Conservation (phyloP, 306 rosid genomes). For the Geum urbanum region DNA sequence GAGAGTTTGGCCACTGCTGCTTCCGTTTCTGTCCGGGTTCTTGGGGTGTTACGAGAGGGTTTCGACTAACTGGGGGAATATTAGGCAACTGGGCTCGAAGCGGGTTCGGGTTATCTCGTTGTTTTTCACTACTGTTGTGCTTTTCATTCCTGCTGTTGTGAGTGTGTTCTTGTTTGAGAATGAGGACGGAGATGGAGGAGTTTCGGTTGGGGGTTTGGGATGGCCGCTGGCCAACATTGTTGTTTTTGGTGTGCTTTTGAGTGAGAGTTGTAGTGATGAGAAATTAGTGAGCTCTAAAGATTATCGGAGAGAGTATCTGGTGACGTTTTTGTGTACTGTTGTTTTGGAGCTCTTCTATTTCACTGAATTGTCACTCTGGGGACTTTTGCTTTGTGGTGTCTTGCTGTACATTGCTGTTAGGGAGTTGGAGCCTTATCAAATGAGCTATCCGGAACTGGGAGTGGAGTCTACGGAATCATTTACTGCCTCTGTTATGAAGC, state of each 20-base stretch:
- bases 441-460: slow-evolving; percentile 39
- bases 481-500: slow-evolving; percentile 55
- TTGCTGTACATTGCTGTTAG: slow-evolving; percentile 69
- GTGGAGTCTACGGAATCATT: slow-evolving; percentile 46
- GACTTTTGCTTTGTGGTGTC: slow-evolving; percentile 69
- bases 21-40: slow-evolving; percentile 76
- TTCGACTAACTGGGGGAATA: slow-evolving; percentile 51
- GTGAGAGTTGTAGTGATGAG: slow-evolving; percentile 52
- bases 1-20: slow-evolving; percentile 77
- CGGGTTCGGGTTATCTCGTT: slow-evolving; percentile 56
- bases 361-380: slow-evolving; percentile 87
- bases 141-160: slow-evolving; percentile 69
- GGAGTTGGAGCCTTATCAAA: slow-evolving; percentile 60
- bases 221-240: slow-evolving; percentile 88
- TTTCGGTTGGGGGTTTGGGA: slow-evolving; percentile 43
- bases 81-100: slow-evolving; percentile 59
- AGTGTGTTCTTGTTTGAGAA: slow-evolving; percentile 50
- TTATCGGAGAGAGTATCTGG: slow-evolving; percentile 57
- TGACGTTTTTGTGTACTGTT: slow-evolving; percentile 65
- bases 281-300: slow-evolving; percentile 48
- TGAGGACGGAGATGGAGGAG: slow-evolving; percentile 27
- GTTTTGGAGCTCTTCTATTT: slow-evolving; percentile 71
- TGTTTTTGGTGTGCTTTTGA: slow-evolving; percentile 76
- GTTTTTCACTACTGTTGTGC: slow-evolving; percentile 68
- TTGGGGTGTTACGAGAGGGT: slow-evolving; percentile 56